These are phyloP conservation scores for Aurinia saxatilis DNA, from an alignment of 345 rosid genomes.

Conservation along the genomic window DNA sequence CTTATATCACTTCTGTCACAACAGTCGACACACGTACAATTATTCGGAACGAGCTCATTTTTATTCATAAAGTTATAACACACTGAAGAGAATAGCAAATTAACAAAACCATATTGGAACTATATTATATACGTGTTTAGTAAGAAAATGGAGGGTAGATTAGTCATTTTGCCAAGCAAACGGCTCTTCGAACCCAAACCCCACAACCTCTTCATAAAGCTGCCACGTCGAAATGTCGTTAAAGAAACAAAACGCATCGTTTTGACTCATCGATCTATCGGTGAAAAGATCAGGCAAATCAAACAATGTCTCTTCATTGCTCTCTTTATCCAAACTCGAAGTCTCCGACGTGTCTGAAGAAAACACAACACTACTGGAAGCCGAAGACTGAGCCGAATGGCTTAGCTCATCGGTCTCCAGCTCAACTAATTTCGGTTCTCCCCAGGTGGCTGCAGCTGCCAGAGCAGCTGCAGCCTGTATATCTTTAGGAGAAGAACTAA, in stretches of 20 bases:
- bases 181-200: constrained; percentile 53
- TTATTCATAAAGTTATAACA: neutral
- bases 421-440: constrained; percentile 1
- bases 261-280: constrained; percentile 26
- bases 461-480: constrained; percentile 77
- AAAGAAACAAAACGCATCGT: constrained; percentile 30
- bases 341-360: constrained; percentile 30
- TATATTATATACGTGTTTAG: constrained; percentile 9
- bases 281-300: constrained; percentile 81
- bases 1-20: neutral
- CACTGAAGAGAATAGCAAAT: neutral
- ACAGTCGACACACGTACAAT: neutral
- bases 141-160: neutral
- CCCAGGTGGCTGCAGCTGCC: constrained; percentile 52
- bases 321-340: constrained; percentile 26
- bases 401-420: constrained; percentile 13
- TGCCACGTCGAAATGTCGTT: constrained; percentile 54
- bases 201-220: constrained; percentile 41
- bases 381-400: constrained; percentile 19
- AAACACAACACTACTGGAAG: constrained; percentile 22
- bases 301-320: constrained; percentile 52
- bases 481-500: constrained; percentile 55
- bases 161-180: constrained; percentile 32
- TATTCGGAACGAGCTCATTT: neutral
- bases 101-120: neutral